Percentiles rank a stretch among this genome's conserved stretches.
Evolutionary conservation across 2,329 filamentous ascomycete genomes (phyloP).

Genomic region (Botrytis galanthina): DNA sequence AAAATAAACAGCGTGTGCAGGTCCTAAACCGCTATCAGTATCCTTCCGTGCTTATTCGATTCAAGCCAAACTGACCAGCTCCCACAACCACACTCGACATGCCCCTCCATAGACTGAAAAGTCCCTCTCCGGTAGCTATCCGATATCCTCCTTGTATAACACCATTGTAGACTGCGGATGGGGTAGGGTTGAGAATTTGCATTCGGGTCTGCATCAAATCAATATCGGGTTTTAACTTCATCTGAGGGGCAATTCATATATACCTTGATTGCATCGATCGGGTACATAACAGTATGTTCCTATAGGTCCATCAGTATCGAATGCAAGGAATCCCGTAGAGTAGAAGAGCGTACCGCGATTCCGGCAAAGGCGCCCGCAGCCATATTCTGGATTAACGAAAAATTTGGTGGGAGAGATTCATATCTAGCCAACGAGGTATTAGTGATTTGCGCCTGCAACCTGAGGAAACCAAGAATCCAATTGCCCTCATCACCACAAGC

Average conservation of each 20-base stretch:
- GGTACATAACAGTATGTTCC: constrained; percentile 99
- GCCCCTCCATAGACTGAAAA: constrained; percentile 90
- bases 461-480: constrained; percentile 11
- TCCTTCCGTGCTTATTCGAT: constrained; percentile 13
- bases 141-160: constrained; percentile 90
- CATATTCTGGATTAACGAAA: constrained; percentile 94
- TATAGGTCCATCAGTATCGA: constrained; percentile 41
- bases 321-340: constrained; percentile 23
- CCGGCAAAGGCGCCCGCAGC: constrained; percentile 93
- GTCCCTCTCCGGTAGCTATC: constrained; percentile 85
- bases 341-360: constrained; percentile 33
- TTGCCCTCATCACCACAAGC: constrained; percentile 17
- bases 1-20: constrained; percentile 97
- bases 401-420: constrained; percentile 91
- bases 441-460: constrained; percentile 24
- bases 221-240: constrained; percentile 19
- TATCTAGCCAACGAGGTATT: constrained; percentile 54
- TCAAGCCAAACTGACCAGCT: constrained; percentile 63
- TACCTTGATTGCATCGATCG: constrained; percentile 96
- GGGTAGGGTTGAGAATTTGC: constrained; percentile 87
- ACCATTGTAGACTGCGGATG: constrained; percentile 79
- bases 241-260: constrained; percentile 20
- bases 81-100: constrained; percentile 95
- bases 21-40: constrained; percentile 57
- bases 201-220: constrained; percentile 73